Conservation (phyloP, 768 basidiomycete species). For the Mycena epipterygia region DNA sequence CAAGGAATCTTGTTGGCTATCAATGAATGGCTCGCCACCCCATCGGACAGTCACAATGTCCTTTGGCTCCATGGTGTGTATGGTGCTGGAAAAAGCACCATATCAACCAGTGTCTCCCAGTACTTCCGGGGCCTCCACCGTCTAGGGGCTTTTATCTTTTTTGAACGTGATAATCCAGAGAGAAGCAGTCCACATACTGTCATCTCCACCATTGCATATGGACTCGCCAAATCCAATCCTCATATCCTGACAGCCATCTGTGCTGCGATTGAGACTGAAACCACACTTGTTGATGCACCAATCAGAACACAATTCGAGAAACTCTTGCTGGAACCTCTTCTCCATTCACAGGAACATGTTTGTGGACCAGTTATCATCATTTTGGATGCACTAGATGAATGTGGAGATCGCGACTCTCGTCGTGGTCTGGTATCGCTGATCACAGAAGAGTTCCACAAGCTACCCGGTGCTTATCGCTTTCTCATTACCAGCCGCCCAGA, state of each 20-base stretch:
- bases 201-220: slow-evolving; percentile 26
- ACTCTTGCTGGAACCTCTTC: not conserved
- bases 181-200: slow-evolving; percentile 25
- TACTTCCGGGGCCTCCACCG: slow-evolving; percentile 20
- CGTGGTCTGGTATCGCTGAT: not conserved
- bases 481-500: not conserved
- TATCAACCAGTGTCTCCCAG: slow-evolving; percentile 36
- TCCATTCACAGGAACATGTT: not conserved
- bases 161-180: slow-evolving; percentile 23
- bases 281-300: not conserved
- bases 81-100: slow-evolving; percentile 39
- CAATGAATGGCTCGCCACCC: slow-evolving; percentile 26
- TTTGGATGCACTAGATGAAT: not conserved
- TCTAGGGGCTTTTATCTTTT: slow-evolving; percentile 39
- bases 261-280: not conserved
- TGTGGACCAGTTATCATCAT: not conserved
- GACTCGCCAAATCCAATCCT: slow-evolving; percentile 12
- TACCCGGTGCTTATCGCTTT: not conserved
- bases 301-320: not conserved
- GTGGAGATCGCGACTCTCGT: not conserved
- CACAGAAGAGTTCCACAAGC: not conserved
- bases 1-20: slow-evolving; percentile 19
- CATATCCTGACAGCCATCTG: not conserved
- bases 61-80: slow-evolving; percentile 39
- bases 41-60: slow-evolving; percentile 21